Evolutionary conservation across 192 early-diverging fungal genomes (phyloP).

Genomic region (Linnemannia zychae): DNA sequence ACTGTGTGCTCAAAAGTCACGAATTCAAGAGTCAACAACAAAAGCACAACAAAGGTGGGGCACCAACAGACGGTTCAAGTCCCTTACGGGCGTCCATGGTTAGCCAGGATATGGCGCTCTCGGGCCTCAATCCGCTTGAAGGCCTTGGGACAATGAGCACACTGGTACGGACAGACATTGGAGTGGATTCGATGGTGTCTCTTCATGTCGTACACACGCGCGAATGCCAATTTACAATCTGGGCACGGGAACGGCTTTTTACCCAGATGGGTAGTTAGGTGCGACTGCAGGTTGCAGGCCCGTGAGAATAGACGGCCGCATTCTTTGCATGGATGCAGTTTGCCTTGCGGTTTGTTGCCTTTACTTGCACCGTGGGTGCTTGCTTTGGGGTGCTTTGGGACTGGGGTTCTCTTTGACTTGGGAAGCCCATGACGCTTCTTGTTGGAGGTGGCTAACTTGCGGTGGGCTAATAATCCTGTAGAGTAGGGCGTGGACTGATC

Average conservation of each 20-base stretch:
- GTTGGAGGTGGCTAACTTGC: neutral
- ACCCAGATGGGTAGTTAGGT: neutral
- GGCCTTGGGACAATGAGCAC: neutral
- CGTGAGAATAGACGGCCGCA: neutral
- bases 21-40: no score
- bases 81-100: neutral
- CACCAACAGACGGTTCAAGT: no score
- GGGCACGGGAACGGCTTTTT: neutral
- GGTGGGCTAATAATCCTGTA: neutral
- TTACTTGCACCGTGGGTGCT: neutral
- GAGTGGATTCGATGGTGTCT: neutral
- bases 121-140: slow-evolving; percentile 5
- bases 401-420: neutral
- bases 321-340: neutral
- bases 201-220: neutral
- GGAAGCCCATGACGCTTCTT: neutral
- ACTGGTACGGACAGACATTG: neutral
- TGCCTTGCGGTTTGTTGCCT: neutral
- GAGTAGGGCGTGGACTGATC: neutral
- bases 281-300: slow-evolving; percentile 2
- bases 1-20: no score
- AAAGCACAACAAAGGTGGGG: no score
- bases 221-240: neutral
- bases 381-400: neutral
- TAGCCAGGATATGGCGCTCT: neutral